Evolutionary conservation across 352 stramenopile genomes (phyloP).

Genomic region (Phytophthora sp.): DNA sequence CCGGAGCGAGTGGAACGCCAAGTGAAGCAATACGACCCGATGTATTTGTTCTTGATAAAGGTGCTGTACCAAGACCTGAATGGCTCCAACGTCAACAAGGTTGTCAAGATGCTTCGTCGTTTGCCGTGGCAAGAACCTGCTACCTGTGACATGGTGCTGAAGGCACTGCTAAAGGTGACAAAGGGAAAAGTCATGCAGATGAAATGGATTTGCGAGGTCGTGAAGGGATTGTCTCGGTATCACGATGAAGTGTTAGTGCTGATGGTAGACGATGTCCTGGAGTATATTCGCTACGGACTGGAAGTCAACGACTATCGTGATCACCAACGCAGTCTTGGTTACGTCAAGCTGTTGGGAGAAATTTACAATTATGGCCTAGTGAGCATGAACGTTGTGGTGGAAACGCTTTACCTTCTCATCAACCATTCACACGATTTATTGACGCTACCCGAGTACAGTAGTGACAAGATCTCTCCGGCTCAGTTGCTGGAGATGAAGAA

Average conservation of each 20-base stretch:
- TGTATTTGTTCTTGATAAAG: conserved; percentile 92
- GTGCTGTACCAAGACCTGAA: conserved; percentile 87
- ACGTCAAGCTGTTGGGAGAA: conserved; percentile 94
- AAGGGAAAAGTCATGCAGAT: conserved; percentile 90
- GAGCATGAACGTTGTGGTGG: conserved; percentile 92
- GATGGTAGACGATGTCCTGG: conserved; percentile 94
- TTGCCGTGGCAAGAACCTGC: conserved; percentile 88
- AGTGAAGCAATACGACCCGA: conserved; percentile 88
- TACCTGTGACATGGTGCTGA: conserved; percentile 82
- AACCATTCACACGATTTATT: conserved; percentile 96
- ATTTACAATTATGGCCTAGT: conserved; percentile 93
- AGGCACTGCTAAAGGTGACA: conserved; percentile 93
- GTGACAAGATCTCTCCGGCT: conserved; percentile 24
- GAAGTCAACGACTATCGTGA: conserved; percentile 92
- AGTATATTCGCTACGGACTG: conserved; percentile 91
- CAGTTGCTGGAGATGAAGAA: conserved; percentile 71
- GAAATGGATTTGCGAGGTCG: conserved; percentile 88
- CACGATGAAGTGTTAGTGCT: conserved; percentile 92
- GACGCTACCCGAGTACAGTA: conserved; percentile 61
- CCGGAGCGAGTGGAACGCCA: conserved; percentile 81
- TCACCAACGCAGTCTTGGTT: conserved; percentile 93
- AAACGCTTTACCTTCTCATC: conserved; percentile 94
- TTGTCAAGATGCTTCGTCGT: conserved; percentile 94
- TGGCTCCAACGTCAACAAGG: conserved; percentile 85
- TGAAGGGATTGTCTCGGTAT: conserved; percentile 83